Percentiles rank a stretch among this genome's conserved stretches.
phyloP scores from a whole-genome alignment of 768 basidiomycete genomes.

The Podaxis pistillaris region DNA sequence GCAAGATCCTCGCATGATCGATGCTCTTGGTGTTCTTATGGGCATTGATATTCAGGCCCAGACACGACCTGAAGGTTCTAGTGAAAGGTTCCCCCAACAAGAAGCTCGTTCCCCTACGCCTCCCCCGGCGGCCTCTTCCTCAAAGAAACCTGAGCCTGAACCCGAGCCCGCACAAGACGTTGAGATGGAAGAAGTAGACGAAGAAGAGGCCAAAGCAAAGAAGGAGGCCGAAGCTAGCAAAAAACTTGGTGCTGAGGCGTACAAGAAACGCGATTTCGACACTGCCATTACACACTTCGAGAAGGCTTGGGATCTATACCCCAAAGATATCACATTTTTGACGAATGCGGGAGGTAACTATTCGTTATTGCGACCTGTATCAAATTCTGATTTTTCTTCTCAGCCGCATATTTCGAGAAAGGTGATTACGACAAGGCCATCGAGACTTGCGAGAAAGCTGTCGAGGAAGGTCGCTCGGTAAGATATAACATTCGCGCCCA shows the following conservation, averaged over 20 bases:
- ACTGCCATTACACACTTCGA: conserved; percentile 74
- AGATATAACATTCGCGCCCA: conserved; percentile 17
- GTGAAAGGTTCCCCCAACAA: conserved; percentile 46
- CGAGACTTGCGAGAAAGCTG: conserved; percentile 92
- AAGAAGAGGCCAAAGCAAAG: conserved; percentile 71
- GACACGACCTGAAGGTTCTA: conserved; percentile 79
- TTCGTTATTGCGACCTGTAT: neutral
- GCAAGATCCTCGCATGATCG: conserved; percentile 89
- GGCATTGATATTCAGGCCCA: conserved; percentile 90
- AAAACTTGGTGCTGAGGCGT: conserved; percentile 72
- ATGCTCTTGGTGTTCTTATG: conserved; percentile 90
- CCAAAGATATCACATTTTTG: conserved; percentile 91
- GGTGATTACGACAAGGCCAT: conserved; percentile 90
- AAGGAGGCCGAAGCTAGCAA: conserved; percentile 80
- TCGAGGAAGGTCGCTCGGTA: conserved; percentile 87
- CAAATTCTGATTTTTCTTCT: conserved; percentile 4
- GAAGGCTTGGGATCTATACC: conserved; percentile 91
- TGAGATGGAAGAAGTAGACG: conserved; percentile 66
- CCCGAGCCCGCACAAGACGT: conserved; percentile 51
- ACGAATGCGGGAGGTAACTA: conserved; percentile 81
- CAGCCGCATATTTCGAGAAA: conserved; percentile 92
- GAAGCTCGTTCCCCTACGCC: conserved; percentile 31
- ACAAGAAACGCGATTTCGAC: conserved; percentile 83
- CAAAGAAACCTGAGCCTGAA: conserved; percentile 36
- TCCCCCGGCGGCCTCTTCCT: conserved; percentile 45